Evolutionary conservation across 2,329 filamentous ascomycete genomes (phyloP), one percentile per base, ranked within the genome.

Genomic region (Ceratocystis colombiana): DNA sequence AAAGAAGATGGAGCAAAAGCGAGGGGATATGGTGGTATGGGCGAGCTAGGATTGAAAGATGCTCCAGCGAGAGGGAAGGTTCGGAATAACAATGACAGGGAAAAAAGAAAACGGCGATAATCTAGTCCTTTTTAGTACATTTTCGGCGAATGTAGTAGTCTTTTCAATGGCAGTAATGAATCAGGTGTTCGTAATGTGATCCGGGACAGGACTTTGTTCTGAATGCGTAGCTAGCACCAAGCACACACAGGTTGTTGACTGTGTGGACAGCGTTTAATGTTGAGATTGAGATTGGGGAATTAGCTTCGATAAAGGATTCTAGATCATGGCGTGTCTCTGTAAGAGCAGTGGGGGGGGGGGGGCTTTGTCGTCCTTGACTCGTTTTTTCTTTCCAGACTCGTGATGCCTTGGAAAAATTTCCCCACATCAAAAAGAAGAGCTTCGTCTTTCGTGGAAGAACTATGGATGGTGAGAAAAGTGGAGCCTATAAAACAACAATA

Each of bases 371-470:
- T 17, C 53, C 25, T 57, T 33, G 30, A 59, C 55, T 33, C 12
- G 55, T 15, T 59, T 25, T 33, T 59, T 25, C n/a, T 12, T 20
- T 28, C 12, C 12, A 4, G 33, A 59, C 25, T n/a, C 33, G 30
- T 30, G 55, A 59, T 59, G 55, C 55, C 22, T 53, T 41, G 37
- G 37, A 10, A 53, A 20, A 20, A n/a, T n/a, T 59, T 59, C 55
- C 55, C 55, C 55, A 59, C 55, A 59, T 59, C 12, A 59, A 37
- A 59, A 59, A 59, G 55, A 59, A 59, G 55, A 59, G 55, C 55
- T 33, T 59, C 30, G 55, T 59, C 55, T 59, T 59, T n/a, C 55
- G 10, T 59, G 48, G n/a, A 50, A 59, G 37, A 41, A 41, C 37
- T 33, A 20, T 10, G 50, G 48, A 30, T 41, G 37, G 10, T 4